phyloP scores from a whole-genome alignment of 768 basidiomycete species.

The Suillus lakei region DNA sequence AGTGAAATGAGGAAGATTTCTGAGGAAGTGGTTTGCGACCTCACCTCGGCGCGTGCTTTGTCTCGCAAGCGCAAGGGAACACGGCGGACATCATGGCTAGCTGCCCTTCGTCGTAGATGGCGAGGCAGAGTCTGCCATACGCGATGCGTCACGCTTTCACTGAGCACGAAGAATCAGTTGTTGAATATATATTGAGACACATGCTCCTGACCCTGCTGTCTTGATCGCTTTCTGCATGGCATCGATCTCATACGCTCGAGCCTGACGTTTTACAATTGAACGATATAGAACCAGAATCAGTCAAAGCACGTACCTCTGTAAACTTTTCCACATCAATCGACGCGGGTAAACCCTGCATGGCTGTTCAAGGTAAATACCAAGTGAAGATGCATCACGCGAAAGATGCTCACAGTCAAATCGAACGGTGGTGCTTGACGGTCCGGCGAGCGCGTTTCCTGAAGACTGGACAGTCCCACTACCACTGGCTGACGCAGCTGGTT shows the following conservation, averaged over 20 bases:
- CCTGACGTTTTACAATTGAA: constrained; percentile 46
- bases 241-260: constrained; percentile 85
- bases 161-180: constrained; percentile 31
- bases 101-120: constrained; percentile 89
- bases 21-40: constrained; percentile 26
- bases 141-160: constrained; percentile 73
- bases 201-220: constrained; percentile 60
- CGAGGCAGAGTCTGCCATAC: constrained; percentile 94
- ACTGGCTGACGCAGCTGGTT: constrained; percentile 34
- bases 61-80: constrained; percentile 85
- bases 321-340: constrained; percentile 90
- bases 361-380: constrained; percentile 34
- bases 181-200: neutral
- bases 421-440: constrained; percentile 44
- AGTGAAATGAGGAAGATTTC: constrained; percentile 25
- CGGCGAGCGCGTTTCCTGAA: constrained; percentile 37
- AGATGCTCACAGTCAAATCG: constrained; percentile 46
- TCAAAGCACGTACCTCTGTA: constrained; percentile 59
- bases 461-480: constrained; percentile 14
- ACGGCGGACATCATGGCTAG: constrained; percentile 91
- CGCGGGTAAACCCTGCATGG: constrained; percentile 64
- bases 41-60: constrained; percentile 83
- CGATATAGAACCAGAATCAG: neutral
- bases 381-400: neutral
- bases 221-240: constrained; percentile 91